phyloP scores from a whole-genome alignment of 164 flowering plant genomes.

The Cinnamomum chago region DNA sequence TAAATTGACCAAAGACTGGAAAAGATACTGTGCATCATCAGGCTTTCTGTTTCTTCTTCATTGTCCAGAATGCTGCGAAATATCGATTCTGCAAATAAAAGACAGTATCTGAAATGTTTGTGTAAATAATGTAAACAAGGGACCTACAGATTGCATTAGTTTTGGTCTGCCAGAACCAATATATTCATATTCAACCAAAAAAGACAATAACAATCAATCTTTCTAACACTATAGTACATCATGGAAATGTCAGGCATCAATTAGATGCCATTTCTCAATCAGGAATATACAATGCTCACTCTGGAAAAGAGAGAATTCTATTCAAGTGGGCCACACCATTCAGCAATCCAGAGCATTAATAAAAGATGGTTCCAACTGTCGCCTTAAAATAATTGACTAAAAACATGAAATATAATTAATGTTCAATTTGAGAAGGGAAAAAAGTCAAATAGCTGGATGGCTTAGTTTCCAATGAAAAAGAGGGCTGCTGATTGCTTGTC shows the following conservation, averaged over 20 bases:
- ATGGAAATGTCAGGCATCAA: not conserved
- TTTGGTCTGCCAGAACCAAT: not conserved
- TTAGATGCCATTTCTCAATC: not conserved
- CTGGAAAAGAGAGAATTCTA: not conserved
- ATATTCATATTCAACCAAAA: not conserved
- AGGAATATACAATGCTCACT: not conserved
- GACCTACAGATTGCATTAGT: not conserved
- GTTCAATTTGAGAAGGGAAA: too few relatives aligned
- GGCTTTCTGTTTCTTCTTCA: constrained; percentile 51
- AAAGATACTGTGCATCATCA: not conserved
- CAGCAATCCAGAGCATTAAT: not conserved
- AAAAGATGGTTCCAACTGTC: too few relatives aligned
- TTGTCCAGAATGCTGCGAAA: constrained; percentile 84
- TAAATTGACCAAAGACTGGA: not conserved
- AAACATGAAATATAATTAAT: too few relatives aligned
- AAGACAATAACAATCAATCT: not conserved
- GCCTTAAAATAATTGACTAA: too few relatives aligned
- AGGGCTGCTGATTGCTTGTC: too few relatives aligned
- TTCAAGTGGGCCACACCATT: not conserved
- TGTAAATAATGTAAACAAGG: not conserved
- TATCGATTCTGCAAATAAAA: constrained; percentile 66
- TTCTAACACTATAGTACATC: not conserved
- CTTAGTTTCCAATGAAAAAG: too few relatives aligned
- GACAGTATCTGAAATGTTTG: not conserved
- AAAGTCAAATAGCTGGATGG: too few relatives aligned